These are phyloP conservation scores for Hippophae rhamnoides DNA, from an alignment of 306 rosid species.

Conservation along the genomic window DNA sequence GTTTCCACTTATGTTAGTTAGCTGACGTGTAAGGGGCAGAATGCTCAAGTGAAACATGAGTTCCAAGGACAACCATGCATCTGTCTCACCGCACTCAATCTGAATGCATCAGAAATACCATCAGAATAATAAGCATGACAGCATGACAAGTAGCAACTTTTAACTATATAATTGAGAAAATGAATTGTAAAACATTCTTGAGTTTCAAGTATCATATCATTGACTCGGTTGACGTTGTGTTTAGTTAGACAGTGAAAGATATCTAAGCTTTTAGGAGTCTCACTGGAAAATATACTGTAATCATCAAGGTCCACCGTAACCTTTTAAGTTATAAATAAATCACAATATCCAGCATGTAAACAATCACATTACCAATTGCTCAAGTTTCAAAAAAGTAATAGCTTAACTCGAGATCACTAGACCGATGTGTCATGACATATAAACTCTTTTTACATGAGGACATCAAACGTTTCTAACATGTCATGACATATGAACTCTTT, in stretches of 20 bases:
- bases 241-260: too few relatives aligned
- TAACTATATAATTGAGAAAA: not conserved
- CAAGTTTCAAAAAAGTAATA: too few relatives aligned
- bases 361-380: too few relatives aligned
- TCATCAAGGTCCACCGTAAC: too few relatives aligned
- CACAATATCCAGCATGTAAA: too few relatives aligned
- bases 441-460: not conserved
- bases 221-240: too few relatives aligned
- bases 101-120: conserved; percentile 28
- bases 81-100: conserved; percentile 94
- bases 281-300: too few relatives aligned
- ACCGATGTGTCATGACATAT: not conserved
- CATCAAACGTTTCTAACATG: not conserved
- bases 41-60: conserved; percentile 95
- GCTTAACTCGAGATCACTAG: too few relatives aligned
- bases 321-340: too few relatives aligned
- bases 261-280: too few relatives aligned
- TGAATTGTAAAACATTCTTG: too few relatives aligned
- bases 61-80: conserved; percentile 97
- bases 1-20: conserved; percentile 90
- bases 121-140: conserved; percentile 16
- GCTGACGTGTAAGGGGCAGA: conserved; percentile 96
- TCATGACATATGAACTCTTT: not conserved
- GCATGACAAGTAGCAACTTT: not conserved
- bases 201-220: too few relatives aligned